Percentiles rank a stretch among this genome's conserved stretches.
Evolutionary conservation across 495 filamentous ascomycete genomes (phyloP).

Genomic region (Xylaria longipes): DNA sequence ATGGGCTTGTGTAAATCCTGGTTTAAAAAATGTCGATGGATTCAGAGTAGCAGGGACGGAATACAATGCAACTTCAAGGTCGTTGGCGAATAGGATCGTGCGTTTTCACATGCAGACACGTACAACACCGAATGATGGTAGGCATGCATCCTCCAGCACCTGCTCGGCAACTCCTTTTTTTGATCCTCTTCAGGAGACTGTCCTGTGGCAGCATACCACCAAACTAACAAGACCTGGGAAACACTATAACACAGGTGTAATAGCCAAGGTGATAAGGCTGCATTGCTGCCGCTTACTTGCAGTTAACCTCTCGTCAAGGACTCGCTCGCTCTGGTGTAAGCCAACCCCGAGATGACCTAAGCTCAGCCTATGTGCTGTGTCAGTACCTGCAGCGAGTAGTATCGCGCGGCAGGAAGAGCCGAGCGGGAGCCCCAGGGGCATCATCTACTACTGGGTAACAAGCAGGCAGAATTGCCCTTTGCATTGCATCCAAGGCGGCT

Average conservation of each 20-base stretch:
- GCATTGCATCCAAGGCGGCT: constrained; percentile 3
- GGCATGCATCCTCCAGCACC: background rate
- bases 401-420: background rate
- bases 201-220: background rate
- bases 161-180: background rate
- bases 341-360: background rate
- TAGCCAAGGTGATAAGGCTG: background rate
- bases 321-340: background rate
- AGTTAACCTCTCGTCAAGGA: constrained; percentile 9
- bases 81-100: background rate
- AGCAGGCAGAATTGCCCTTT: constrained; percentile 2
- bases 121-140: background rate
- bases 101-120: background rate
- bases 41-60: background rate
- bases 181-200: background rate
- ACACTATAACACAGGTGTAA: background rate
- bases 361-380: background rate
- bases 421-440: background rate
- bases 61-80: background rate
- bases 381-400: constrained; percentile 3
- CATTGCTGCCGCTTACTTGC: constrained; percentile 13
- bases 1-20: background rate
- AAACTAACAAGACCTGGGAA: background rate
- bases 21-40: background rate
- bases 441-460: background rate